Evolutionary conservation across 495 filamentous ascomycete genomes (phyloP).

Genomic region (Astrothelium macrocarpum): DNA sequence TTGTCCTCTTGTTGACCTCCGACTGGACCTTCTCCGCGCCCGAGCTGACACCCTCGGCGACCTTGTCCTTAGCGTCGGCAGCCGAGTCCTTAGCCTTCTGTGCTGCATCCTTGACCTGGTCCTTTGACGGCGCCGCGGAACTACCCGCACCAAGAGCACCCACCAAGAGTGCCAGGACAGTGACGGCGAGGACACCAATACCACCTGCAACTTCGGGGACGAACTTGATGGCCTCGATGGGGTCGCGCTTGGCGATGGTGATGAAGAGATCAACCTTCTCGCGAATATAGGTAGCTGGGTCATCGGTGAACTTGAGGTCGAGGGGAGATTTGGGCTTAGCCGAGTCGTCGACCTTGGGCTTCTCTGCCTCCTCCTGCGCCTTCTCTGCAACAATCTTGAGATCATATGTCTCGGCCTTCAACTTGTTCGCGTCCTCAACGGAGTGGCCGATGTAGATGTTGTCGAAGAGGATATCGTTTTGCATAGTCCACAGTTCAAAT

Average conservation of each 20-base stretch:
- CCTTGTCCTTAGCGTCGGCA: constrained; percentile 69
- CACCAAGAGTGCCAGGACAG: constrained; percentile 58
- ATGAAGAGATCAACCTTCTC: constrained; percentile 41
- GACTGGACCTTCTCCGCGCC: constrained; percentile 44
- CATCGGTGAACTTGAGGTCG: constrained; percentile 84
- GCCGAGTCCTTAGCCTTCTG: constrained; percentile 66
- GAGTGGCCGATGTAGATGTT: constrained; percentile 99
- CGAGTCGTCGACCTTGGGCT: constrained; percentile 62
- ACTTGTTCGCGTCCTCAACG: constrained; percentile 78
- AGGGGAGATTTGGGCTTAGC: constrained; percentile 52
- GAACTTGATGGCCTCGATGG: constrained; percentile 79
- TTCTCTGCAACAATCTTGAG: constrained; percentile 81
- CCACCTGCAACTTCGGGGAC: constrained; percentile 85
- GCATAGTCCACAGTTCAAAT: constrained; percentile 99
- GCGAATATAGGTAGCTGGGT: constrained; percentile 78
- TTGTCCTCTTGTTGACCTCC: constrained; percentile 52
- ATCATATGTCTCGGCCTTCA: constrained; percentile 87
- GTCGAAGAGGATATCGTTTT: constrained; percentile 96
- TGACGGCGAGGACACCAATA: constrained; percentile 56
- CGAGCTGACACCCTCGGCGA: constrained; percentile 54
- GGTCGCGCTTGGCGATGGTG: constrained; percentile 56
- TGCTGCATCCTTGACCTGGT: constrained; percentile 46
- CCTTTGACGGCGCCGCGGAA: constrained; percentile 41
- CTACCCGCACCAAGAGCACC: constrained; percentile 45
- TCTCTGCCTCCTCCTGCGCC: constrained; percentile 68